These are phyloP conservation scores for Cubamyces sp. DNA, from an alignment of 768 basidiomycete species.

Conservation along the genomic window DNA sequence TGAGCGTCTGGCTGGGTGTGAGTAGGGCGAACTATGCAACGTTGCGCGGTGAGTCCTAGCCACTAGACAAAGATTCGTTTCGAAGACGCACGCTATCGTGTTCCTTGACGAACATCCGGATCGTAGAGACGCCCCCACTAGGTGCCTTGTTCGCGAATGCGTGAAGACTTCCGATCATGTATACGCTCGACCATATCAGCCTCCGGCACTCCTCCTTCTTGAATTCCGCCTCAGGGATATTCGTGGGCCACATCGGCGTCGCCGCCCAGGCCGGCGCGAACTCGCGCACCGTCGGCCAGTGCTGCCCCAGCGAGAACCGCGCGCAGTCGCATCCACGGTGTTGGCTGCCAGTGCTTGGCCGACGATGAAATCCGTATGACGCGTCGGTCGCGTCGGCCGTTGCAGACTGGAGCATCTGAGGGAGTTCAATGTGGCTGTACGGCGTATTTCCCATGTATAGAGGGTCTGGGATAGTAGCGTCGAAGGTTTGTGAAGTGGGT, in stretches of 20 bases:
- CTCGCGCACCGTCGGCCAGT: constrained; percentile 17
- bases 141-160: constrained; percentile 40
- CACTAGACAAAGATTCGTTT: neutral
- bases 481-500: constrained; percentile 2
- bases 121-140: neutral
- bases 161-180: constrained; percentile 51
- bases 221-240: constrained; percentile 17
- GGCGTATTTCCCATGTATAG: neutral
- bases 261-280: constrained; percentile 17
- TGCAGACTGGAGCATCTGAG: neutral
- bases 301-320: constrained; percentile 1
- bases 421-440: neutral
- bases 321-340: constrained; percentile 10
- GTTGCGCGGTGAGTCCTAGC: neutral
- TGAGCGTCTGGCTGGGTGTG: constrained; percentile 15
- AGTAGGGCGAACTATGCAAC: constrained; percentile 14
- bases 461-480: neutral
- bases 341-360: neutral
- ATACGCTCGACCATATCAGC: constrained; percentile 14
- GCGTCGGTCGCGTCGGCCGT: neutral
- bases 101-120: constrained; percentile 18
- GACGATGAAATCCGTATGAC: neutral
- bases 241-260: constrained; percentile 20
- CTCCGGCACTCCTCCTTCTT: constrained; percentile 18
- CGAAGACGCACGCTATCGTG: constrained; percentile 12